Base-by-base conservation (phyloP, 305 asterid genomes). In the Fraxinus sp. region DNA sequence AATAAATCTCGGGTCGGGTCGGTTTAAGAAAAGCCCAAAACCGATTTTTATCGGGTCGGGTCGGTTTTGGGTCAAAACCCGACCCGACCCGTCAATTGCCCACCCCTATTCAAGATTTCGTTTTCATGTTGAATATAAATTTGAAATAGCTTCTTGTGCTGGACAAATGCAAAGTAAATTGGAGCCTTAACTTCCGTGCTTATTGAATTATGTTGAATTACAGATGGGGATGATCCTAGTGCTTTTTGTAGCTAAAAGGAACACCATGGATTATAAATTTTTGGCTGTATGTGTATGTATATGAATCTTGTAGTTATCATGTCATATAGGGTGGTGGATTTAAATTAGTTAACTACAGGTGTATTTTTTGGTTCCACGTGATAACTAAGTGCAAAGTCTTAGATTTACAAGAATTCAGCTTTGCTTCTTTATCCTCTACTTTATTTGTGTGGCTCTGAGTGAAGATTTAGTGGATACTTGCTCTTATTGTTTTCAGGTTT, bases 401-500 rank as follows among this genome's bases (percentile, higher is more conserved):
- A 62, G 18, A 16, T 74, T 64, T 82, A 66, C 35, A 33, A 79
- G 37, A 64, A 73, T 36, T 16, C 57, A 20, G 24, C 13, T 7
- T 52, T 36, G 8, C 76, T 68, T 49, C 79, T 55, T 80, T 18
- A 28, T 77, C 77, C 75, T 77, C 62, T 49, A 32, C 79, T 72
- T 55, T 66, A 20, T 71, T 59, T 74, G 39, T 72, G 75, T 77
- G 81, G 79, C 62, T 76, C 62, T 57, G 24, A 77, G 22, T 32
- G 43, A 41, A 74, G 30, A 33, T 55, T 39, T 39, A 39, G 49
- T 39, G 49, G 33, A 30, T 30, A 30, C 33, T 30, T 30, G n/a
- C 77, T 86, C 59, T 37, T 82, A 73, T 83, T 81, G 55, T 49
- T 84, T 85, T 81, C 97, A 96, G 99, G 88, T 96, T 96, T 90